Base-by-base conservation (phyloP, 2,329 filamentous ascomycete genomes). In the Didymella keratinophila region DNA sequence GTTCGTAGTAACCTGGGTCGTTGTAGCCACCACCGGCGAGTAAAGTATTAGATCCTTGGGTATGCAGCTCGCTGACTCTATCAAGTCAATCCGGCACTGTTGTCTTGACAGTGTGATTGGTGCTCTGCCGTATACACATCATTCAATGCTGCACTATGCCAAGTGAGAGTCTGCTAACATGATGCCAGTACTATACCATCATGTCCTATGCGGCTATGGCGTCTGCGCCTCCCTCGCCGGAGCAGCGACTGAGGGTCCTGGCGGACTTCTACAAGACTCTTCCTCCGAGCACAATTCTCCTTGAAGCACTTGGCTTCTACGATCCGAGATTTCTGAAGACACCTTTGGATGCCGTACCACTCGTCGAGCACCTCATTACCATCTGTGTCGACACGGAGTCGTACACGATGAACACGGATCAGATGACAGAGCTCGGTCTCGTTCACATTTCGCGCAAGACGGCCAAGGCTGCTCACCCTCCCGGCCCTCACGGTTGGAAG, bases 301-400 rank as follows among this genome's bases (percentile, higher is more conserved):
- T 4, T 3, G 44, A 53, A 23, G 50, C 49, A 3, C 32, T 58
- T 2, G 50, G 45, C 1, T 36, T 23, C 23, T n/a, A 36, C 6
- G 14, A 23, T 6, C 4, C 9, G 23, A n/a, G 8, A 1, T 23
- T 50, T 2, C 27, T 45, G 1, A 3, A 11, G 0, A 51, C 32
- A 3, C 56, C 56, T 1, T 9, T 3, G 1, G 51, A 47, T 5
- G 56, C 46, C 2, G 10, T 28, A 0, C 43, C 56, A 0, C 60
- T 71, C 7, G 61, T 62, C 0, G 27, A 63, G 2, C 55, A 66
- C 20, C 58, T 60, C 1, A 48, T 69, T 12, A 37, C 67, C 0
- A 47, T 72, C 7, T 69, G 65, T 28, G 27, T 72, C 3, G 70
- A 72, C 36, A 67, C 63, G 1, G 70, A 72, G 44, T 66, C 67